A percentile compares a stretch with the other conserved stretches of the same genome.
phyloP scores from a whole-genome alignment of 1,284 basidiomycete species.

The Malassezia equina region DNA sequence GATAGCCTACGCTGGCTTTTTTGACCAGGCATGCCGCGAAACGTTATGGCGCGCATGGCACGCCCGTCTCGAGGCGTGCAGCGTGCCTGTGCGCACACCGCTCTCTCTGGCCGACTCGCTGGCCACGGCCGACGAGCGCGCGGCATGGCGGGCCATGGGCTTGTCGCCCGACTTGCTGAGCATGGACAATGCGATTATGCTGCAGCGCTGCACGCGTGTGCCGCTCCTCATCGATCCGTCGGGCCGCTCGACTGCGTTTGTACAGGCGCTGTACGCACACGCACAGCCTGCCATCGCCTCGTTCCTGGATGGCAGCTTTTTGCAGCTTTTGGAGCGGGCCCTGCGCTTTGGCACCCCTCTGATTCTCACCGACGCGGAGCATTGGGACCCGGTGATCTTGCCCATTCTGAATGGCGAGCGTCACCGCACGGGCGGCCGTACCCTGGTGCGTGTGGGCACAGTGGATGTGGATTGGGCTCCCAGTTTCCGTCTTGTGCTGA shows the following conservation, averaged over 20 bases:
- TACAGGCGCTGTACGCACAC: slow-evolving; percentile 87
- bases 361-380: slow-evolving; percentile 94
- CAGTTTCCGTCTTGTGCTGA: slow-evolving; percentile 90
- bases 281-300: slow-evolving; percentile 96
- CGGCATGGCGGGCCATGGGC: slow-evolving; percentile 89
- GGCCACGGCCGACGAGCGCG: slow-evolving; percentile 89
- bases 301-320: slow-evolving; percentile 95
- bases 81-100: slow-evolving; percentile 82
- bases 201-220: slow-evolving; percentile 94
- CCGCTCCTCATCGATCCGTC: slow-evolving; percentile 97
- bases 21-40: slow-evolving; percentile 96
- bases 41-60: slow-evolving; percentile 95
- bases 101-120: slow-evolving; percentile 89
- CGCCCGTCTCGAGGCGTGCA: slow-evolving; percentile 74
- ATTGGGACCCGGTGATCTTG: slow-evolving; percentile 94
- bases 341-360: slow-evolving; percentile 95
- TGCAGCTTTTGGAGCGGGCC: slow-evolving; percentile 96
- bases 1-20: slow-evolving; percentile 94
- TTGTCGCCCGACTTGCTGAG: slow-evolving; percentile 90
- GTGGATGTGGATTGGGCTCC: slow-evolving; percentile 99
- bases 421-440: slow-evolving; percentile 74
- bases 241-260: slow-evolving; percentile 90
- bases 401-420: slow-evolving; percentile 96
- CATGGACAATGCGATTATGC: slow-evolving; percentile 91
- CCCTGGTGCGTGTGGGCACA: slow-evolving; percentile 91